These are phyloP conservation scores for Mycena maculata DNA, from an alignment of 768 basidiomycete genomes.

Conservation along the genomic window DNA sequence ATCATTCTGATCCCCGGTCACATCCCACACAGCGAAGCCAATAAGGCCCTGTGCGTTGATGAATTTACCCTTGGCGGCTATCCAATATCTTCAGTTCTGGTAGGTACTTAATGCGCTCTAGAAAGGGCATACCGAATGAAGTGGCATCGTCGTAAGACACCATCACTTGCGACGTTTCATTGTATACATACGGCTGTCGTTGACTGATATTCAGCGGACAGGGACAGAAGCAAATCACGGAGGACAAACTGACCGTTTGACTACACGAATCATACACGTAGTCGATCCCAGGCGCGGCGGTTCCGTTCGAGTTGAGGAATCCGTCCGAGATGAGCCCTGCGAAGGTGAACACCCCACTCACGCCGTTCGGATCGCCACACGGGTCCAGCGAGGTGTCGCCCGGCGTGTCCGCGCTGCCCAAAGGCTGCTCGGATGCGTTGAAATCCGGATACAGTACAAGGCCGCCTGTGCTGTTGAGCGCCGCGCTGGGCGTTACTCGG, in stretches of 20 bases:
- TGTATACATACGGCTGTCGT: constrained; percentile 75
- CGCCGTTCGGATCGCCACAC: constrained; percentile 67
- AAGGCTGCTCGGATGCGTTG: constrained; percentile 54
- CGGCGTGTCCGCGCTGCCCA: constrained; percentile 69
- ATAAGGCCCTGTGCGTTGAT: constrained; percentile 64
- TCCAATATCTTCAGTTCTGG: not conserved
- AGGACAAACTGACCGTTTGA: constrained; percentile 76
- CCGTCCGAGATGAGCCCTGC: constrained; percentile 70
- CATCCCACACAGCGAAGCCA: constrained; percentile 81
- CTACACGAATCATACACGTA: constrained; percentile 74
- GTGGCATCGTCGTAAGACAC: constrained; percentile 74
- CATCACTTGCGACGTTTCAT: constrained; percentile 61
- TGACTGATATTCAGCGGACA: not conserved
- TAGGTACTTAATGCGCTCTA: not conserved
- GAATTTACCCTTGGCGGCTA: constrained; percentile 67
- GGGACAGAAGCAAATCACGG: no score
- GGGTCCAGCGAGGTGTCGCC: constrained; percentile 55
- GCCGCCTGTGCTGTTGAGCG: constrained; percentile 45
- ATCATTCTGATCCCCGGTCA: constrained; percentile 73
- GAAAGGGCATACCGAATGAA: constrained; percentile 56
- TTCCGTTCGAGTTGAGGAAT: constrained; percentile 61
- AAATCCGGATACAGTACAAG: constrained; percentile 67
- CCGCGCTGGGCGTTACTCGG: constrained; percentile 51
- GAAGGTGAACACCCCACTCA: constrained; percentile 70
- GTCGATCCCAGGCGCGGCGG: constrained; percentile 55